phyloP scores from a whole-genome alignment of 2,329 filamentous ascomycete species.

The Cercospora zeae-maydis region DNA sequence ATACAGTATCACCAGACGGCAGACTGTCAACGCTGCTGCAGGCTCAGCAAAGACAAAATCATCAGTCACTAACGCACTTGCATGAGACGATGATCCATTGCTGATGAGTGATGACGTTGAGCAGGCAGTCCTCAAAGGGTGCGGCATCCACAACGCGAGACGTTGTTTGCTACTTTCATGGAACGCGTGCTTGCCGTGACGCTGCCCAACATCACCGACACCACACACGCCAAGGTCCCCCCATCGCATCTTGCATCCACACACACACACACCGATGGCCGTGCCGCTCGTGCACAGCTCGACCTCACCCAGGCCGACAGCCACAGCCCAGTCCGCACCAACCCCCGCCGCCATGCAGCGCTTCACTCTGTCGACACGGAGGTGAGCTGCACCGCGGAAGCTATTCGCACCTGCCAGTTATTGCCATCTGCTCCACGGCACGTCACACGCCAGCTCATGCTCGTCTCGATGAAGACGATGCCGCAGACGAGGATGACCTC shows the following conservation, averaged over 20 bases:
- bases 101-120: neutral
- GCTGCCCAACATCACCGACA: neutral
- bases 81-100: neutral
- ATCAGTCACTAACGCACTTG: neutral
- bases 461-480: constrained; percentile 12
- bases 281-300: neutral
- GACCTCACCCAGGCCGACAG: neutral
- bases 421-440: constrained; percentile 23
- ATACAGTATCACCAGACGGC: neutral
- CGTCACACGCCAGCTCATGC: constrained; percentile 23
- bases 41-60: neutral
- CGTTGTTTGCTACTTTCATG: neutral
- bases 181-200: neutral
- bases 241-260: neutral
- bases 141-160: neutral
- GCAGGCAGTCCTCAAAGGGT: neutral
- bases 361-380: constrained; percentile 24
- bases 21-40: neutral
- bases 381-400: constrained; percentile 6
- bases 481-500: neutral
- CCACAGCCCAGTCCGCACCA: neutral
- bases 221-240: neutral
- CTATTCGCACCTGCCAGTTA: constrained; percentile 18
- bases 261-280: neutral
- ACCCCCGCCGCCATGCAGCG: constrained; percentile 20